Evolutionary conservation across 208 protist genomes (phyloP), one percentile per base, ranked within the genome.

Genomic region (Paratrypanosoma confusum): DNA sequence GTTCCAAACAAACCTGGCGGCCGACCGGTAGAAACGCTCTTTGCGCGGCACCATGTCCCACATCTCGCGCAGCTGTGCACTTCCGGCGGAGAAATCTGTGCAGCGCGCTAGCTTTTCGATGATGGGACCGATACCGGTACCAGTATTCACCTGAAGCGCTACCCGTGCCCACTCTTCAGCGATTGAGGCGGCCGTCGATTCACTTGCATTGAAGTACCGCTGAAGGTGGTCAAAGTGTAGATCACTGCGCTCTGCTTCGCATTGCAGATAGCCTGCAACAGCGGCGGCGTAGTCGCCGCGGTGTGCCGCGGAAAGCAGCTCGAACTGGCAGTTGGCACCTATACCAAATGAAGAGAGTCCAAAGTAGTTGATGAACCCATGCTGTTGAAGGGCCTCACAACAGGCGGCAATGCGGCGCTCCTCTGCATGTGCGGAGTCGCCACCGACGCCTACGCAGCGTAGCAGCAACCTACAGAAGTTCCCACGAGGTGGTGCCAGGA

Each of bases 291-390:
- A 60, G 18, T 81, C 57, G 7, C 64, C 60, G 22, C 45, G 35
- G 10, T 47, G 48, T 20, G 57, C 57, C 11, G 74, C 55, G 23
- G 58, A 65, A 0, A 71, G 66, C 22, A 89, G 35, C 18, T 86
- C 74, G 47, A 78, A 82, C 7, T 77, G 58, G 16, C 58, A 42
- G 42, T 74, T 84, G 36, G 39, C 47, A 21, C 74, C 66, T 5
- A 81, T 29, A 23, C 77, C 70, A 57, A 87, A 89, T 1, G 6
- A 36, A 31, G 82, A 73, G 2, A 89, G 29, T 0, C 77, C 76
- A 57, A 85, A 93, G 57, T 89, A 93, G 59, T 93, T 93, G 20
- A 86, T 26, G 48, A 86, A 93, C 11, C 83, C 83, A 7, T 13
- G 5, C 17, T 60, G 31, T 18, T 28, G 52, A 29, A 73, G 45